These are phyloP conservation scores for Annona squamosa DNA, from an alignment of 164 flowering plant species.

Conservation along the genomic window DNA sequence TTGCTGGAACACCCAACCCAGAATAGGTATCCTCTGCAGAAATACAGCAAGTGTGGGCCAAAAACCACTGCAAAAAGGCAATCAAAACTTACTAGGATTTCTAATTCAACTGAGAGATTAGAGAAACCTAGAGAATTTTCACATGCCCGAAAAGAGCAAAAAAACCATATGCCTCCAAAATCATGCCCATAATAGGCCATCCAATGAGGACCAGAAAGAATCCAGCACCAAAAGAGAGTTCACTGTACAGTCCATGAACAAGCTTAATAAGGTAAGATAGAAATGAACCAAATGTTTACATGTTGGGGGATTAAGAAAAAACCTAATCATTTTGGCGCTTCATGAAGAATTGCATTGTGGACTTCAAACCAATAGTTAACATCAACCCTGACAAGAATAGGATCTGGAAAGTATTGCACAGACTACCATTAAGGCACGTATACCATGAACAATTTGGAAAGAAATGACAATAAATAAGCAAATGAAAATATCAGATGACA, in stretches of 20 bases:
- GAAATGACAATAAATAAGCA: neutral
- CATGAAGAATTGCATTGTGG: conserved; percentile 87
- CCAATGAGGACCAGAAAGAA: conserved; percentile 85
- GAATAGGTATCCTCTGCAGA: conserved; percentile 79
- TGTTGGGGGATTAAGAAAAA: neutral
- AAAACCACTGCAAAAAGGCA: conserved; percentile 63
- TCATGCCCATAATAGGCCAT: conserved; percentile 96
- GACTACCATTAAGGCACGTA: conserved; percentile 13
- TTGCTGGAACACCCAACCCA: conserved; percentile 96
- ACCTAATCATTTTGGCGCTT: conserved; percentile 85
- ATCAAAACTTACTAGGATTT: conserved; percentile 11
- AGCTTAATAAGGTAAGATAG: conserved; percentile 2
- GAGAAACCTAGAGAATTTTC: neutral
- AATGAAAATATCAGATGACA: neutral
- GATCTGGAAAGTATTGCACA: conserved; percentile 47
- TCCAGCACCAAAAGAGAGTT: conserved; percentile 79
- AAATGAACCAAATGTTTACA: neutral
- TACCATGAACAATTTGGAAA: conserved; percentile 4
- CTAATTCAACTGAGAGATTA: neutral
- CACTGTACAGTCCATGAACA: conserved; percentile 45
- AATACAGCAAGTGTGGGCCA: conserved; percentile 96
- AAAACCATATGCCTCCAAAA: conserved; percentile 89
- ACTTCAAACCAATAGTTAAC: conserved; percentile 82
- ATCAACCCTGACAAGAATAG: conserved; percentile 92
- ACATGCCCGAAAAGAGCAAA: conserved; percentile 80